phyloP scores from a whole-genome alignment of 75 land plant genomes.

The Sequoiadendron giganteum region DNA sequence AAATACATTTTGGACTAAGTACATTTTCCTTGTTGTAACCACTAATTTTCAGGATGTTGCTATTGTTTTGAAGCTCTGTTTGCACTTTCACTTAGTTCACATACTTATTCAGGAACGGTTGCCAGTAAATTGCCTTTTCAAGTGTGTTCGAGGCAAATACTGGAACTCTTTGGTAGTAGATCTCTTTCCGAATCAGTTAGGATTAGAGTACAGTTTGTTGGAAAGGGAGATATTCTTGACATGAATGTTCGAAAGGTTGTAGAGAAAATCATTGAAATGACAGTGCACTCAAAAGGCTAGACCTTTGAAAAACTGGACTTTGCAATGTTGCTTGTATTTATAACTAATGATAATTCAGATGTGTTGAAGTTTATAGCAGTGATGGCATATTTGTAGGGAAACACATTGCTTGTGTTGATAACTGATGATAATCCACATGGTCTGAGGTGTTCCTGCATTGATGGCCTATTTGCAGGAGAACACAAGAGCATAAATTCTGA shows the following conservation, averaged over 20 bases:
- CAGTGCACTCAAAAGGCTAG: neutral
- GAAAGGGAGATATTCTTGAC: neutral
- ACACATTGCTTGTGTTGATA: too few relatives aligned
- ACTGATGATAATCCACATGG: slow-evolving; percentile 1
- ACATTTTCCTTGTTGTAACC: neutral
- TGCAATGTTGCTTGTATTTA: neutral
- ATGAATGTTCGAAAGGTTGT: neutral
- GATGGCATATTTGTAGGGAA: too few relatives aligned
- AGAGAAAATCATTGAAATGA: neutral
- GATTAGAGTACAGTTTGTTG: neutral
- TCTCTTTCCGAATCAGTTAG: neutral
- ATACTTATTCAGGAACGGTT: neutral
- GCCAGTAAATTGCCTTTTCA: neutral
- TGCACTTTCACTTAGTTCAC: neutral
- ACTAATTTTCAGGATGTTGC: neutral
- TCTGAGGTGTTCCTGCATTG: neutral
- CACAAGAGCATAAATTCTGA: slow-evolving; percentile 80
- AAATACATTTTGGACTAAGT: neutral
- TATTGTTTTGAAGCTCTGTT: neutral
- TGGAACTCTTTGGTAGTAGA: neutral
- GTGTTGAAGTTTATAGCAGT: too few relatives aligned
- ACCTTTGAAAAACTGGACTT: neutral
- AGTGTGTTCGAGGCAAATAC: neutral
- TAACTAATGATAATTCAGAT: neutral
- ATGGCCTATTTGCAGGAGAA: slow-evolving; percentile 42